A percentile compares a stretch with the other conserved stretches of the same genome.
Evolutionary conservation across 2,329 filamentous ascomycete species (phyloP).

Genomic region (Aspergillus tamarii): DNA sequence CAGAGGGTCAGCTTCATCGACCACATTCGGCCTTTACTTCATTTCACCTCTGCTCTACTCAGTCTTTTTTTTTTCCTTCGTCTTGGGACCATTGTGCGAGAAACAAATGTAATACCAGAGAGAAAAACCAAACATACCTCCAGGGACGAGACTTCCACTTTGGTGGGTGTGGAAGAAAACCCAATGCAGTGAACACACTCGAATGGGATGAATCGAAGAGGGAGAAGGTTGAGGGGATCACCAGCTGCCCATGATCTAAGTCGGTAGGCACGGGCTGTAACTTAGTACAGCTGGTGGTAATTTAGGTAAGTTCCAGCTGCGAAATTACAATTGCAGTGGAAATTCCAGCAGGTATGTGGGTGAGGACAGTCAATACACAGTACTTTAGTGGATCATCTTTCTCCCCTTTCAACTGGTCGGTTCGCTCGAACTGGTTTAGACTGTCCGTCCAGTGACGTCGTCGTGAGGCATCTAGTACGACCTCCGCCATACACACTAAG

Average conservation of each 20-base stretch:
- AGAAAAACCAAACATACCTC: conserved; percentile 11
- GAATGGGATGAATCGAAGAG: conserved; percentile 5
- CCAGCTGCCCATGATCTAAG: neutral
- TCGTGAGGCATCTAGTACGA: conserved; percentile 25
- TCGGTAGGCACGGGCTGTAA: neutral
- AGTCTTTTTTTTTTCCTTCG: neutral
- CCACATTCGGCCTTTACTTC: neutral
- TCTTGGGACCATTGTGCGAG: neutral
- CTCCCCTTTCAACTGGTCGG: conserved; percentile 1
- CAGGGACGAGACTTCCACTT: conserved; percentile 7
- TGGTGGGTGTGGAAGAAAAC: conserved; percentile 1
- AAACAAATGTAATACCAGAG: neutral
- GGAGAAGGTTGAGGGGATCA: conserved; percentile 1
- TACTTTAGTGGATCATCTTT: conserved; percentile 28
- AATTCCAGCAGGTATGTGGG: neutral
- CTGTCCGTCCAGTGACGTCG: conserved; percentile 33
- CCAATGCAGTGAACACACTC: conserved; percentile 7
- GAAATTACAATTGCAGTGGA: neutral
- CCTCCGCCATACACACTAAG: neutral
- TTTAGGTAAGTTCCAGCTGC: neutral
- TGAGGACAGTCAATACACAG: conserved; percentile 2
- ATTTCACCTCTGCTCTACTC: neutral
- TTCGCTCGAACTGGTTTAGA: conserved; percentile 23
- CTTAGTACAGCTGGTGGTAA: neutral
- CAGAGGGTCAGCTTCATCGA: conserved; percentile 6